phyloP scores from a whole-genome alignment of 257 asterid species.

The Fraxinus quadrangulata region DNA sequence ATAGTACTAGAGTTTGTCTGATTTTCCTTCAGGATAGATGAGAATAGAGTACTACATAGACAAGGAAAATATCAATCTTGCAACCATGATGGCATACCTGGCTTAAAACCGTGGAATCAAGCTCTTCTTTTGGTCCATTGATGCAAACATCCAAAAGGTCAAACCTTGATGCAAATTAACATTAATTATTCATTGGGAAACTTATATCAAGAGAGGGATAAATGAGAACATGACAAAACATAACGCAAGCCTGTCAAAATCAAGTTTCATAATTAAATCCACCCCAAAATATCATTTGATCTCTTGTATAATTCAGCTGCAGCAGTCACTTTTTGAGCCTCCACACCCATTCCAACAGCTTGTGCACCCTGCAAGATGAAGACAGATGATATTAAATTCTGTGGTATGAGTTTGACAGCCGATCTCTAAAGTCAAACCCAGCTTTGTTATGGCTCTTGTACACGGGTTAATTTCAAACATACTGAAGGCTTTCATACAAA shows the following conservation, averaged over 20 bases:
- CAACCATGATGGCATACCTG: constrained; percentile 56
- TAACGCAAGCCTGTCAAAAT: neutral
- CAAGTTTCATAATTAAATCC: constrained; percentile 13
- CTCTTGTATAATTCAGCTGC: constrained; percentile 83
- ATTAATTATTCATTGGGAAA: constrained; percentile 22
- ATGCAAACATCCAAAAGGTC: constrained; percentile 88
- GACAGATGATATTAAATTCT: constrained; percentile 16
- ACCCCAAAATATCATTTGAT: constrained; percentile 93
- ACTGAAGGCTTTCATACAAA: neutral
- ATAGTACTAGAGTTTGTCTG: neutral
- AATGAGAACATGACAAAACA: constrained; percentile 13
- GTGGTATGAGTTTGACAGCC: neutral
- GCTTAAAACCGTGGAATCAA: constrained; percentile 91
- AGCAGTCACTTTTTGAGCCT: constrained; percentile 94
- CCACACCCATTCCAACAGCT: constrained; percentile 94
- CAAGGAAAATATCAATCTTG: constrained; percentile 19
- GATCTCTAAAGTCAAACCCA: neutral
- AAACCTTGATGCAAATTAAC: constrained; percentile 45
- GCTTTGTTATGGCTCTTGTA: neutral
- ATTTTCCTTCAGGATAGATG: neutral
- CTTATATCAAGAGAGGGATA: neutral
- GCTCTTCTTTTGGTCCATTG: constrained; percentile 94
- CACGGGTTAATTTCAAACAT: neutral
- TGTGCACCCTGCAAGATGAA: constrained; percentile 85
- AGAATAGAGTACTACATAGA: constrained; percentile 7